phyloP scores from a whole-genome alignment of 371 early-diverging fungal genomes.

The Massospora cicadina region DNA sequence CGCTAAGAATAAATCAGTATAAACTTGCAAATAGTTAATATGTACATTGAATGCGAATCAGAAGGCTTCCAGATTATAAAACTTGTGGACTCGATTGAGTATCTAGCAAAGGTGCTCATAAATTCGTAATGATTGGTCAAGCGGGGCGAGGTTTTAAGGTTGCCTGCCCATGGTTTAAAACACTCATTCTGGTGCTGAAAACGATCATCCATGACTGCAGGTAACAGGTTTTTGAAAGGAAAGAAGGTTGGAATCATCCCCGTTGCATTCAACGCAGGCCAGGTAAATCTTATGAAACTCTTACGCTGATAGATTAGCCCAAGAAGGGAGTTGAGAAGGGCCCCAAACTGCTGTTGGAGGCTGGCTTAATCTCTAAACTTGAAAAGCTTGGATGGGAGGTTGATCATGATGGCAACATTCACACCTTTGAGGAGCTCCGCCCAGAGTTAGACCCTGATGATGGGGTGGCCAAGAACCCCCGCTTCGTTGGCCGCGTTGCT shows the following conservation, averaged over 20 bases:
- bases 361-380: conserved; percentile 69
- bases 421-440: conserved; percentile 27
- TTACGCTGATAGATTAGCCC: conserved; percentile 25
- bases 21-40: too few relatives aligned
- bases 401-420: conserved; percentile 45
- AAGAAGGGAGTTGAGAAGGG: conserved; percentile 83
- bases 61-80: too few relatives aligned
- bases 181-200: too few relatives aligned
- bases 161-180: too few relatives aligned
- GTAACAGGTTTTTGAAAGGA: conserved; percentile 5
- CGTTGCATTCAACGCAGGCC: conserved; percentile 12
- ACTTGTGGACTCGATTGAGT: too few relatives aligned
- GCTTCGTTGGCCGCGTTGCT: conserved; percentile 67
- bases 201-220: neutral
- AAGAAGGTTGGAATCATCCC: conserved; percentile 2
- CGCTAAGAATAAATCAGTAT: too few relatives aligned
- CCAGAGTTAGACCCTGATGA: conserved; percentile 46
- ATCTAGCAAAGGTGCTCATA: too few relatives aligned
- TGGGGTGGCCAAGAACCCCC: conserved; percentile 66
- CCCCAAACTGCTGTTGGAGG: conserved; percentile 61
- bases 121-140: too few relatives aligned
- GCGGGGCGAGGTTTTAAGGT: too few relatives aligned
- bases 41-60: too few relatives aligned
- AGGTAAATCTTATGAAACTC: neutral
- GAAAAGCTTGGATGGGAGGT: conserved; percentile 64